Conservation (phyloP, 140 eudicot species). For the Eryngium alpinum region DNA sequence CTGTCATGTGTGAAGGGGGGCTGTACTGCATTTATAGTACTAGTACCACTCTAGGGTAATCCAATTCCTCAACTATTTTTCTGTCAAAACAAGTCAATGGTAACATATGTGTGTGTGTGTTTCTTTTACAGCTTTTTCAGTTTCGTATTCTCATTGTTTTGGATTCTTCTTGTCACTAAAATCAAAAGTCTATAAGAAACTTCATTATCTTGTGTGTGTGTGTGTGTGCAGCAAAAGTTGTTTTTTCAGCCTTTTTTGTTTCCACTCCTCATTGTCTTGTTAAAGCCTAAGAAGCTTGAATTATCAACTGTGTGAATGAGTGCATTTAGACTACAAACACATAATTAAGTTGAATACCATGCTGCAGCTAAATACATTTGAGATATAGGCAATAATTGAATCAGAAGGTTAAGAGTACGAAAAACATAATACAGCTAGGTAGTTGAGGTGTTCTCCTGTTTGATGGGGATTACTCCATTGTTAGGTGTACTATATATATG, state of each 20-base stretch:
- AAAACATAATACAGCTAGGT: background rate
- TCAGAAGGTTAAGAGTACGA: background rate
- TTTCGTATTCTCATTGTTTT: background rate
- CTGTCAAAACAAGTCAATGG: background rate
- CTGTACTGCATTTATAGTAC: background rate
- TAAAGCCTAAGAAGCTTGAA: no score
- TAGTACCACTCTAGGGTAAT: background rate
- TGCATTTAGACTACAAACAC: no score
- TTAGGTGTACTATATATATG: conserved; percentile 6
- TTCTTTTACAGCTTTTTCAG: background rate
- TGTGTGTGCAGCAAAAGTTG: background rate
- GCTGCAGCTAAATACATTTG: background rate
- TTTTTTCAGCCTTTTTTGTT: no score
- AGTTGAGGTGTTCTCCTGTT: background rate
- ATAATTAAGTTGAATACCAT: background rate
- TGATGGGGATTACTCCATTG: background rate
- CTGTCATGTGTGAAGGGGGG: conserved; percentile 1
- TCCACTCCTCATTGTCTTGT: no score
- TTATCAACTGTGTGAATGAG: no score
- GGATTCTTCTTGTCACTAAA: background rate
- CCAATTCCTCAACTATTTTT: background rate
- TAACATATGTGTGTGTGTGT: background rate
- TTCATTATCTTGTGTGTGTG: no score
- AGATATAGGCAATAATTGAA: background rate
- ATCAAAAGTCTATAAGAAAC: background rate